Conservation (phyloP, 371 early-diverging fungal genomes). For the Lichtheimia ornata region DNA sequence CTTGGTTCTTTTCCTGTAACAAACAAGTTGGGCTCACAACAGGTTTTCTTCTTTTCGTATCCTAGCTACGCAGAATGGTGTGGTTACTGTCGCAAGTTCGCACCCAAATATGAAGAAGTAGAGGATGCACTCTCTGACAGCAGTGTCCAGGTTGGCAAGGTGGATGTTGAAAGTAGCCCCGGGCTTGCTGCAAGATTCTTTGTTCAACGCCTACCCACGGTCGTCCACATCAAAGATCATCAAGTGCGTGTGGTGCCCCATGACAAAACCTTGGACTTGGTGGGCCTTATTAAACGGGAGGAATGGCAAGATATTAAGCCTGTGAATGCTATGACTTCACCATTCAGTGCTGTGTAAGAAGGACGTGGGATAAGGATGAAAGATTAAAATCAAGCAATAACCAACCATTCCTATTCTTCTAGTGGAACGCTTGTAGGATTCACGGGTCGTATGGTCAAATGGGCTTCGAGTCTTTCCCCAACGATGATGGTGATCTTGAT, state of each 20-base stretch:
- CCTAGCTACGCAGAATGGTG: conserved; percentile 52
- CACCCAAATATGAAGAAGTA: conserved; percentile 31
- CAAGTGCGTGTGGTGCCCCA: conserved; percentile 29
- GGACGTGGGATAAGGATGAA: not conserved
- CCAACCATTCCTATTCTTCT: not conserved
- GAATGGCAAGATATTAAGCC: conserved; percentile 36
- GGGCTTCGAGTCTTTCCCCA: conserved; percentile 31
- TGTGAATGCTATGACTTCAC: conserved; percentile 31
- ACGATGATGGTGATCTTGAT: conserved; percentile 23
- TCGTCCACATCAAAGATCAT: conserved; percentile 44
- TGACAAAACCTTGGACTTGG: conserved; percentile 19
- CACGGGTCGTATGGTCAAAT: conserved; percentile 33
- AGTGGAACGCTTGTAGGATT: conserved; percentile 36
- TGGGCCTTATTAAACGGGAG: conserved; percentile 25
- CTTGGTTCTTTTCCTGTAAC: not conserved
- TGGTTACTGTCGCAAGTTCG: conserved; percentile 39
- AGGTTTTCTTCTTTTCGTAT: not conserved
- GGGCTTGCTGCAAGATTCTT: conserved; percentile 49
- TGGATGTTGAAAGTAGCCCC: conserved; percentile 42
- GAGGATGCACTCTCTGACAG: conserved; percentile 20
- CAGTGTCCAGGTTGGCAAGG: conserved; percentile 30
- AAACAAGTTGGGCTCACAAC: not conserved
- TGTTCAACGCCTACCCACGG: conserved; percentile 44
- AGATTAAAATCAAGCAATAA: not conserved
- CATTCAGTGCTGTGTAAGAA: conserved; percentile 47